Percentiles rank a stretch among this genome's conserved stretches.
These are phyloP conservation scores for Capsicum pubescens DNA, from an alignment of 257 asterid species.

Conservation along the genomic window DNA sequence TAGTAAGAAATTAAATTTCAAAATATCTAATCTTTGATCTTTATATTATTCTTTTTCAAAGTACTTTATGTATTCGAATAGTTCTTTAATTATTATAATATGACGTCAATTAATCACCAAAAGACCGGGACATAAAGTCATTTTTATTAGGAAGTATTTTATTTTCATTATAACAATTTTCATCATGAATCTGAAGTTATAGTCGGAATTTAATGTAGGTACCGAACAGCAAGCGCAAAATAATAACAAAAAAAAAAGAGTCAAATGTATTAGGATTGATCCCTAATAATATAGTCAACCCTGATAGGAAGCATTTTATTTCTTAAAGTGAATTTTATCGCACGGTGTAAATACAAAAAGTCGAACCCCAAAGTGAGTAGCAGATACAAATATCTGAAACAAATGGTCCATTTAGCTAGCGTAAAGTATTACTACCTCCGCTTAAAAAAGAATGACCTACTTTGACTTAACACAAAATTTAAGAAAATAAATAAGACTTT, in stretches of 20 bases:
- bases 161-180: neutral
- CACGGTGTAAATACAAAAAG: too few relatives aligned
- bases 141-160: neutral
- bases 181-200: too few relatives aligned
- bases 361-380: too few relatives aligned
- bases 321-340: neutral
- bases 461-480: too few relatives aligned
- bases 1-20: neutral
- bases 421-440: too few relatives aligned
- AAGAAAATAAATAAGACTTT: too few relatives aligned
- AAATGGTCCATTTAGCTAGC: too few relatives aligned
- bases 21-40: neutral
- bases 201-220: too few relatives aligned
- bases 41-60: neutral
- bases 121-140: neutral
- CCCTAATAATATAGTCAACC: neutral
- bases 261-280: neutral
- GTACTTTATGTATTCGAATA: neutral
- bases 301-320: neutral
- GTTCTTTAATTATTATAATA: neutral
- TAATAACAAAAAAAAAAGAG: too few relatives aligned
- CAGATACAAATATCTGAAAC: too few relatives aligned
- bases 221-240: too few relatives aligned
- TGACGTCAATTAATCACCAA: neutral
- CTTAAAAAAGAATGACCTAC: too few relatives aligned